These are phyloP conservation scores for Trichophyton benhamiae DNA, from an alignment of 2,329 filamentous ascomycete species.

Conservation along the genomic window DNA sequence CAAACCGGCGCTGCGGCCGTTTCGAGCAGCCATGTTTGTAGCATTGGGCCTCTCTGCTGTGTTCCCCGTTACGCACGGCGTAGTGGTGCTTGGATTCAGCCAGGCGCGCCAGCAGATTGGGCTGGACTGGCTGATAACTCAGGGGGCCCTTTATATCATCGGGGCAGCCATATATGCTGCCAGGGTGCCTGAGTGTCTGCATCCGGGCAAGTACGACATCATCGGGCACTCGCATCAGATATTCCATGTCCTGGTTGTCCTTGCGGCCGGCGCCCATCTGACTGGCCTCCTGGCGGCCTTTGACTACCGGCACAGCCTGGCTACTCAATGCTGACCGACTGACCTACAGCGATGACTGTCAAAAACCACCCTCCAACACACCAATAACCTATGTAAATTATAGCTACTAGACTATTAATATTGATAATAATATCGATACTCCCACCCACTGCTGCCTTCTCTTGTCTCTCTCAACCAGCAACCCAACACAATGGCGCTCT, in stretches of 20 bases:
- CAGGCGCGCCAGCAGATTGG: constrained; percentile 62
- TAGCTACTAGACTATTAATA: not conserved
- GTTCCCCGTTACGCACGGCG: constrained; percentile 68
- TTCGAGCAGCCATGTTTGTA: constrained; percentile 81
- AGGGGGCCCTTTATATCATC: constrained; percentile 72
- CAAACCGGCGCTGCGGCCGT: constrained; percentile 69
- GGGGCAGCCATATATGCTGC: constrained; percentile 77
- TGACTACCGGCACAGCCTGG: constrained; percentile 63
- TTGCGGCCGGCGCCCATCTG: constrained; percentile 71
- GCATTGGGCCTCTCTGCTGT: constrained; percentile 73
- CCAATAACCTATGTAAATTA: too few relatives aligned
- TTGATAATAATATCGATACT: not conserved
- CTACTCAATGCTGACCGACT: constrained; percentile 35
- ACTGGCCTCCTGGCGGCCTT: constrained; percentile 73
- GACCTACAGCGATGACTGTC: too few relatives aligned
- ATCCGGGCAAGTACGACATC: constrained; percentile 73
- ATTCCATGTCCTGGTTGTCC: constrained; percentile 79
- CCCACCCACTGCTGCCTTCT: not conserved
- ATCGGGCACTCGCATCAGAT: constrained; percentile 92
- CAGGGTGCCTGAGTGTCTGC: constrained; percentile 69
- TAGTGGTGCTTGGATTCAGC: constrained; percentile 53
- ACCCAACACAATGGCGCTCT: not conserved
- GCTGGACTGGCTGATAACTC: constrained; percentile 63
- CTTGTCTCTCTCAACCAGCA: not conserved
- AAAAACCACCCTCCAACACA: too few relatives aligned